These are phyloP conservation scores for Manihot esculenta DNA, from an alignment of 441 rosid species.

Conservation along the genomic window DNA sequence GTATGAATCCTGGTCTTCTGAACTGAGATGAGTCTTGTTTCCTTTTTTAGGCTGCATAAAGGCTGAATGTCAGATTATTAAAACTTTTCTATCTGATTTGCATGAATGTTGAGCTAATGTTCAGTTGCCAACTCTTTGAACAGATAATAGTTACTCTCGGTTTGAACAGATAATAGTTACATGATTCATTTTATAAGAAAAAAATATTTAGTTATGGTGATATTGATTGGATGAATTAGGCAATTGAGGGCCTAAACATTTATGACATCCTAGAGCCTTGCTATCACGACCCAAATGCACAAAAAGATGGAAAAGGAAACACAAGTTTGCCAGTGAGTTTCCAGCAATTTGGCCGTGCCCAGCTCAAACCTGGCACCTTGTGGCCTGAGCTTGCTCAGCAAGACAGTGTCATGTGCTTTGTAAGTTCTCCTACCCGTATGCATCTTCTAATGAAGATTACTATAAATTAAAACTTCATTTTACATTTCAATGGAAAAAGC, in stretches of 20 bases:
- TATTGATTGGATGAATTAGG: constrained; percentile 24
- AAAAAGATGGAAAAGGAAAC: constrained; percentile 16
- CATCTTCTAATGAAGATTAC: too few species aligned
- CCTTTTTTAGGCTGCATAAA: constrained; percentile 81
- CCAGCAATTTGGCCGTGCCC: constrained; percentile 42
- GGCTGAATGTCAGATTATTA: constrained; percentile 90
- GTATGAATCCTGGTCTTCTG: neutral
- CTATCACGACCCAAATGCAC: constrained; percentile 37
- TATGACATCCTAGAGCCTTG: constrained; percentile 54
- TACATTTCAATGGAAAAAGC: too few species aligned
- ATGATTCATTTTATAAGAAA: too few species aligned
- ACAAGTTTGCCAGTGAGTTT: constrained; percentile 45
- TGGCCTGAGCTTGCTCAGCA: constrained; percentile 36
- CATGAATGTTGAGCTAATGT: too few species aligned
- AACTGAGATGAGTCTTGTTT: constrained; percentile 15
- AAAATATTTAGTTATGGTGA: neutral
- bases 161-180: too few species aligned
- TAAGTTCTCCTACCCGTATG: constrained; percentile 25
- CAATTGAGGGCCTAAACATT: constrained; percentile 31
- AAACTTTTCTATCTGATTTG: too few species aligned
- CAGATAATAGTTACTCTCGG: too few species aligned
- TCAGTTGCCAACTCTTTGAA: neutral
- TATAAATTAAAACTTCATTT: too few species aligned
- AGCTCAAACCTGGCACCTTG: constrained; percentile 32
- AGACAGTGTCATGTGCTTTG: constrained; percentile 32